Evolutionary conservation across 306 rosid genomes (phyloP).

Genomic region (Malus sylvestris): DNA sequence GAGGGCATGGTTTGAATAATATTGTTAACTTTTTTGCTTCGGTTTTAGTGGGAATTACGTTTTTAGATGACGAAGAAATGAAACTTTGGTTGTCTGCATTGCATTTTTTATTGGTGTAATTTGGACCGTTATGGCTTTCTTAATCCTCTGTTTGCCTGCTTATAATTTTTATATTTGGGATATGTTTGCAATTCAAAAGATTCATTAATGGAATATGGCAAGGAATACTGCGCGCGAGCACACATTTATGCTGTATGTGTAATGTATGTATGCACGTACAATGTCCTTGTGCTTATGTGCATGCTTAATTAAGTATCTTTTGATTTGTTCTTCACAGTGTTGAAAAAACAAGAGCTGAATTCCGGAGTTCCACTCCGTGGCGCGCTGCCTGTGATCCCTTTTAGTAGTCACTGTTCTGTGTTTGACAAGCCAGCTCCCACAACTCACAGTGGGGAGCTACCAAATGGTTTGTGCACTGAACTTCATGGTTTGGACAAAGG

Average conservation of each 20-base stretch:
- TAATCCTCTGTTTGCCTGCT: background rate
- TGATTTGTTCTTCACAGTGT: constrained; percentile 29
- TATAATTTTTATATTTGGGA: no score
- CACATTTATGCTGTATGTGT: background rate
- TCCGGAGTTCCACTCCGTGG: constrained; percentile 35
- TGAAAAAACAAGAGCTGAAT: constrained; percentile 38
- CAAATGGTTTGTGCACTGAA: constrained; percentile 25
- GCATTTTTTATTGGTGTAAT: background rate
- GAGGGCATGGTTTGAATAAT: background rate
- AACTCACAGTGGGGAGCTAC: constrained; percentile 19
- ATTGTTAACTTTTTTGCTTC: background rate
- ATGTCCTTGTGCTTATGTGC: background rate
- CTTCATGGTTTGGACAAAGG: constrained; percentile 17
- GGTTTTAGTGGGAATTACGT: background rate
- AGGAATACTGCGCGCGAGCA: background rate
- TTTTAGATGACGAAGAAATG: background rate
- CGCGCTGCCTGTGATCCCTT: constrained; percentile 29
- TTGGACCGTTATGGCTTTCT: background rate
- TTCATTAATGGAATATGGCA: no score
- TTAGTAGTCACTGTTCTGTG: constrained; percentile 24
- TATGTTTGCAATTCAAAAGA: background rate
- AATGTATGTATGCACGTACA: background rate
- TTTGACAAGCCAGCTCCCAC: constrained; percentile 30
- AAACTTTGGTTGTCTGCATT: background rate
- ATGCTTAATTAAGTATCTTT: background rate